Conservation (phyloP, 2,329 filamentous ascomycete species). For the Penicillium expansum region DNA sequence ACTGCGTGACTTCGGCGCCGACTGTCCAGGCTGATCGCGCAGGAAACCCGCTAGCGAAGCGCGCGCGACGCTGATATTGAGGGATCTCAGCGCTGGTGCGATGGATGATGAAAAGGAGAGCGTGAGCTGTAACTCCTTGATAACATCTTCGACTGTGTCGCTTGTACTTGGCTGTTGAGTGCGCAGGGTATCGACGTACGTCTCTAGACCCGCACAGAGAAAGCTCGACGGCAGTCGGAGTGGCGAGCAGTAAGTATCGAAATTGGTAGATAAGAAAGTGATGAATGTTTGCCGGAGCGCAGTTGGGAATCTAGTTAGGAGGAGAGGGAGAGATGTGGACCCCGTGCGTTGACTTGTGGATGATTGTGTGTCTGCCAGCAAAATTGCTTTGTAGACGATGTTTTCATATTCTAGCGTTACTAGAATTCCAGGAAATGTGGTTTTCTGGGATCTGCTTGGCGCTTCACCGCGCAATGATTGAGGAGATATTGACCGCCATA, state of each 20-base stretch:
- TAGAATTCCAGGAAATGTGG: slow-evolving; percentile 42
- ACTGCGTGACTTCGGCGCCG: slow-evolving; percentile 3
- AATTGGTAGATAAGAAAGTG: slow-evolving; percentile 49
- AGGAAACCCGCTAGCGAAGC: slow-evolving; percentile 25
- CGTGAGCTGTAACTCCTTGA: slow-evolving; percentile 42
- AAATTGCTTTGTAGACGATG: slow-evolving; percentile 50
- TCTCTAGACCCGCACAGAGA: slow-evolving; percentile 46
- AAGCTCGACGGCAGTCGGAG: slow-evolving; percentile 46
- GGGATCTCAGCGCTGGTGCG: slow-evolving; percentile 33
- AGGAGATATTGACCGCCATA: slow-evolving; percentile 42
- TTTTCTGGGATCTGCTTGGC: slow-evolving; percentile 26
- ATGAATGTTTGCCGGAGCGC: slow-evolving; percentile 50
- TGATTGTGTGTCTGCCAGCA: slow-evolving; percentile 42
- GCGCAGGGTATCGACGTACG: slow-evolving; percentile 28
- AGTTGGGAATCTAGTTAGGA: slow-evolving; percentile 52
- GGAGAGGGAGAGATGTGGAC: slow-evolving; percentile 50
- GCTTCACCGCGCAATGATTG: slow-evolving; percentile 30
- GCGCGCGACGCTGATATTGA: slow-evolving; percentile 38
- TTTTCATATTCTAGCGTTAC: slow-evolving; percentile 52
- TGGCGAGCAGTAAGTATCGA: slow-evolving; percentile 50
- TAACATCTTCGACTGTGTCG: slow-evolving; percentile 28
- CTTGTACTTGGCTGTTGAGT: neutral
- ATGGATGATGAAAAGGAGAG: slow-evolving; percentile 38
- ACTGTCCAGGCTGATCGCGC: neutral
- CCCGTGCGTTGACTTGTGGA: slow-evolving; percentile 22